Percentiles rank a stretch among this genome's conserved stretches.
phyloP scores from a whole-genome alignment of 768 basidiomycete species.

The Ramaria sp. region DNA sequence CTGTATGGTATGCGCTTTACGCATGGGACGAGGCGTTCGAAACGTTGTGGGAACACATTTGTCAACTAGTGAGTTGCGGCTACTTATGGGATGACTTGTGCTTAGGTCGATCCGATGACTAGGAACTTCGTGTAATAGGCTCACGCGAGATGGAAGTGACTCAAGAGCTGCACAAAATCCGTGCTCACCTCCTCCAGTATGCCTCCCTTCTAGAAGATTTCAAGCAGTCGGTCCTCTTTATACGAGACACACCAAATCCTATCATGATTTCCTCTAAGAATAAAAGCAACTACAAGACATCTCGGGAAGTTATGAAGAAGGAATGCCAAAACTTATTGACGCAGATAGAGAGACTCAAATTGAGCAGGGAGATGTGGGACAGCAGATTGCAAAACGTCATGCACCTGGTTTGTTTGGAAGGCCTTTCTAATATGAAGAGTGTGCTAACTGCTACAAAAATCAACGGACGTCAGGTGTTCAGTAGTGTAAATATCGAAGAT shows the following conservation, averaged over 20 bases:
- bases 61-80: slow-evolving; percentile 29
- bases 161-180: slow-evolving; percentile 42
- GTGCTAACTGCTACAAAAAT: background rate
- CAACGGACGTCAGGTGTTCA: slow-evolving; percentile 19
- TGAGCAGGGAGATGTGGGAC: slow-evolving; percentile 19
- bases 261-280: slow-evolving; percentile 18
- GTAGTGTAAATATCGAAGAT: slow-evolving; percentile 46
- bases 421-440: background rate
- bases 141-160: slow-evolving; percentile 34
- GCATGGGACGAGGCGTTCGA: slow-evolving; percentile 54
- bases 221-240: slow-evolving; percentile 37
- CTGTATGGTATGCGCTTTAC: slow-evolving; percentile 50
- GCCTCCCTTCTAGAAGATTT: slow-evolving; percentile 44
- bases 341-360: slow-evolving; percentile 9
- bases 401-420: slow-evolving; percentile 18
- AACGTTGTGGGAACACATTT: slow-evolving; percentile 38
- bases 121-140: slow-evolving; percentile 36
- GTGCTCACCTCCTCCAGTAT: slow-evolving; percentile 49
- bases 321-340: slow-evolving; percentile 10
- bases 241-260: slow-evolving; percentile 38
- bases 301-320: slow-evolving; percentile 1
- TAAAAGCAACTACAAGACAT: background rate
- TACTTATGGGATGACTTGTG: background rate
- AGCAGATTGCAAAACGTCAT: slow-evolving; percentile 24
- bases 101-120: background rate